Conservation (phyloP, 768 basidiomycete genomes). For the Tulasnella sp. region DNA sequence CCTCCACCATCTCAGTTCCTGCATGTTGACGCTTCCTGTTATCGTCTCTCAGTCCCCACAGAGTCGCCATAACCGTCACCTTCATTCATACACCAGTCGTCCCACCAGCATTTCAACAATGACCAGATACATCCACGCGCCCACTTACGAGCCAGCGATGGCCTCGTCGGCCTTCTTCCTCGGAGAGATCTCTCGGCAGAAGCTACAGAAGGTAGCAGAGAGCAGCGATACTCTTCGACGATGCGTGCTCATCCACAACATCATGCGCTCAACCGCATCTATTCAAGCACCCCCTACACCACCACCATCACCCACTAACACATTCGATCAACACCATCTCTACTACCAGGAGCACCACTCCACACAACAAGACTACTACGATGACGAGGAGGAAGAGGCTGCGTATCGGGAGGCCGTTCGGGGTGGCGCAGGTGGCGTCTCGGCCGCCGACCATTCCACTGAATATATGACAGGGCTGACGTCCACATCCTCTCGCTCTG, state of each 20-base stretch:
- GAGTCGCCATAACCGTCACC: neutral
- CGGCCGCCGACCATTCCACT: constrained; percentile 58
- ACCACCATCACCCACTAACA: constrained; percentile 26
- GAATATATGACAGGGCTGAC: constrained; percentile 31
- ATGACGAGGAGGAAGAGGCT: constrained; percentile 34
- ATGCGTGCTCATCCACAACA: constrained; percentile 15
- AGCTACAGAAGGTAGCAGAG: constrained; percentile 12
- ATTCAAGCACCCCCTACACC: constrained; percentile 23
- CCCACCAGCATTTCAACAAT: constrained; percentile 15
- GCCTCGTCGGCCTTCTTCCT: neutral
- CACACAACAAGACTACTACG: constrained; percentile 36
- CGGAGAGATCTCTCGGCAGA: constrained; percentile 11
- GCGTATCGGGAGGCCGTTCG: constrained; percentile 38
- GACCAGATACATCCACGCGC: neutral
- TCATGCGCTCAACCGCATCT: constrained; percentile 16
- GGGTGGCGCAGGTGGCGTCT: neutral
- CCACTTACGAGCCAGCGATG: neutral
- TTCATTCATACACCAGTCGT: neutral
- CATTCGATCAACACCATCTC: neutral
- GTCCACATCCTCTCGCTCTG: constrained; percentile 32
- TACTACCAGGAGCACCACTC: too few species aligned
- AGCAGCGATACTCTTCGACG: constrained; percentile 13
- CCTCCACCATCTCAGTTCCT: neutral
- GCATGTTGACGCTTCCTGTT: neutral
- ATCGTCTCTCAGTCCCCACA: neutral